Base-by-base conservation (phyloP, 805 yeast species). In the Ogataea nitratoaversa region DNA sequence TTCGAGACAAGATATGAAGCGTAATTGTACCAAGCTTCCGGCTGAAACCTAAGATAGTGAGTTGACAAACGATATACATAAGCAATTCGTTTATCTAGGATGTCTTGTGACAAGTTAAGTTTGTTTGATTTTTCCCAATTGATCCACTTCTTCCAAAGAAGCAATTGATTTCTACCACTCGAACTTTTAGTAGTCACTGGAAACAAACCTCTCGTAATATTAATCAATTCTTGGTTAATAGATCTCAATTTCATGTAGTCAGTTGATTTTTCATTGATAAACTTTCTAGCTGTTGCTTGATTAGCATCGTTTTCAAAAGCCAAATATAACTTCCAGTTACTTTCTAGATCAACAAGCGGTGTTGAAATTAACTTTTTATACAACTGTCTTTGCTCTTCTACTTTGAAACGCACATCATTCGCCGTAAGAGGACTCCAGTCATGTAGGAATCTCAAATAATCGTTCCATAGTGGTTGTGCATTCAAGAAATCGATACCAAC, bases 191-290 rank as follows among this genome's bases (percentile, higher is more conserved):
- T 41, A 12, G 44, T 30, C n/a, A 29, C 17, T 5, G 46, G 47
- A 12, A 36, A 38, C 8, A 60, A 34, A 30, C 46, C 32, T 3
- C 46, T 50, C 2, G 87, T 76, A 3, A 82, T 48, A 46, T 76
- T 75, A 11, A 71, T 67, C 73, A 88, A 77, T 55, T 86, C 95
- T 31, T 76, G 79, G 45, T 78, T 77, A 65, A 84, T 71, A 0
- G 93, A 74, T 46, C 96, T 72, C 2, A 96, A 90, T 48, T 75
- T 79, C 96, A 91, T 86, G 57, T 89, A 93, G 12, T 79, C 83
- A 3, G 85, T 79, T 11, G 95, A 84, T 44, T 79, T 72, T 51
- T 90, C 97, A 32, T 85, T 80, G 38, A 90, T 81, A 56, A 83
- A 79, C 60, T 86, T 87, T 53, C 95, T 78, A 3, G 96, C 93